Percentiles rank a stretch among this genome's conserved stretches.
These are phyloP conservation scores for Drechslera avenae DNA, from an alignment of 2,329 filamentous ascomycete species.

Conservation along the genomic window DNA sequence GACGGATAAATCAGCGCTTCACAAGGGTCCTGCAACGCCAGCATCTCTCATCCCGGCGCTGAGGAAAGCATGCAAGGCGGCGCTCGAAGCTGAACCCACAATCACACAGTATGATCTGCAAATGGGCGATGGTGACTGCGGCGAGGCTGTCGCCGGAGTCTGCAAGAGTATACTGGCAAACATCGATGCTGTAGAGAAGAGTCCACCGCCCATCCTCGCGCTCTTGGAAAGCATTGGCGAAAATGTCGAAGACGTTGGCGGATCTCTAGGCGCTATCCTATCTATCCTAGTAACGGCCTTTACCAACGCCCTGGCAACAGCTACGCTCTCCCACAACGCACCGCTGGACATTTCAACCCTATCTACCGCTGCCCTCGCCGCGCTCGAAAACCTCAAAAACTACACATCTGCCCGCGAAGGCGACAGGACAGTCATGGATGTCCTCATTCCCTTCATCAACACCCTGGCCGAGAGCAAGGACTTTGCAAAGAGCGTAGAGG, in stretches of 20 bases:
- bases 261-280: constrained; percentile 74
- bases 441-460: constrained; percentile 83
- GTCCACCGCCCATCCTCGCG: constrained; percentile 56
- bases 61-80: constrained; percentile 51
- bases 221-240: constrained; percentile 64
- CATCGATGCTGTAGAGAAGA: constrained; percentile 61
- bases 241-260: constrained; percentile 73
- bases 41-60: constrained; percentile 48
- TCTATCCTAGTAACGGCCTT: constrained; percentile 90
- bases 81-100: constrained; percentile 64
- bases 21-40: constrained; percentile 49
- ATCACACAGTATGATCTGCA: constrained; percentile 75
- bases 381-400: constrained; percentile 53
- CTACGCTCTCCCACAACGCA: constrained; percentile 28
- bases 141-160: constrained; percentile 66
- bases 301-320: constrained; percentile 48
- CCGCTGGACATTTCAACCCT: constrained; percentile 46
- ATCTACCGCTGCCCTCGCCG: constrained; percentile 51
- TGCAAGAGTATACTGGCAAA: constrained; percentile 63
- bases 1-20: constrained; percentile 16
- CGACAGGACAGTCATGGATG: constrained; percentile 89
- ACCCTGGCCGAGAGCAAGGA: constrained; percentile 67
- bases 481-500: constrained; percentile 72
- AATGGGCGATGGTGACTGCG: constrained; percentile 90
- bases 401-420: constrained; percentile 90